Percentiles rank a stretch among this genome's conserved stretches.
Conservation (phyloP, 495 filamentous ascomycete genomes). For the Extremus antarcticus region DNA sequence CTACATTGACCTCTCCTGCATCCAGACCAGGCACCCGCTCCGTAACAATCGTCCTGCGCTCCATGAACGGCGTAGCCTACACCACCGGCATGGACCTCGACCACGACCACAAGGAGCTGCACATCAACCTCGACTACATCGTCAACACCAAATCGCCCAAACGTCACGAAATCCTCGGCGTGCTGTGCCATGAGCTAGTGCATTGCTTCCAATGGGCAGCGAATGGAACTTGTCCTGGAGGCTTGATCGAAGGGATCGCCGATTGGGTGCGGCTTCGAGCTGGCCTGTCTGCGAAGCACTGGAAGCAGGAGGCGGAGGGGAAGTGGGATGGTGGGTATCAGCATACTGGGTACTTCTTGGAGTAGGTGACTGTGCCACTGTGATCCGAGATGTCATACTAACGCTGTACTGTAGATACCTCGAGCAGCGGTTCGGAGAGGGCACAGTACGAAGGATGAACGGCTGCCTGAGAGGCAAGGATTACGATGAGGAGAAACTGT, state of each 20-base stretch:
- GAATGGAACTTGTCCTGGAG: constrained; percentile 53
- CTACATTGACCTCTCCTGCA: too few species aligned
- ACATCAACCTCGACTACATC: constrained; percentile 74
- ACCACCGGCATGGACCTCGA: constrained; percentile 77
- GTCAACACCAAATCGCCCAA: constrained; percentile 20
- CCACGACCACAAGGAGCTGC: constrained; percentile 87
- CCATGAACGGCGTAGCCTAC: constrained; percentile 77
- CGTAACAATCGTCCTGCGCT: constrained; percentile 74
- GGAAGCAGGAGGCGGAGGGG: constrained; percentile 50
- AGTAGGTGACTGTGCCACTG: constrained; percentile 23
- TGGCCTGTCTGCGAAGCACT: constrained; percentile 69
- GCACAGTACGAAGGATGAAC: constrained; percentile 65
- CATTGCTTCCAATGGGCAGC: constrained; percentile 88
- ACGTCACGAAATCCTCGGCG: constrained; percentile 62
- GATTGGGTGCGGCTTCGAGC: constrained; percentile 82
- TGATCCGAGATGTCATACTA: neutral
- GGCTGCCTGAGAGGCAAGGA: constrained; percentile 47
- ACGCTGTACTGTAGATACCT: constrained; percentile 36
- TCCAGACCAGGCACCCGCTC: constrained; percentile 55
- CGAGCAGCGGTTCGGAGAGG: constrained; percentile 52
- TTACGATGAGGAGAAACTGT: constrained; percentile 50
- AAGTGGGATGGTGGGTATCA: constrained; percentile 90
- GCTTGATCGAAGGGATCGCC: constrained; percentile 83
- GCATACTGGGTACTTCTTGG: constrained; percentile 82
- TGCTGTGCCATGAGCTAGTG: constrained; percentile 85